Evolutionary conservation across 495 filamentous ascomycete species (phyloP).

Genomic region (Pyronema domesticum): DNA sequence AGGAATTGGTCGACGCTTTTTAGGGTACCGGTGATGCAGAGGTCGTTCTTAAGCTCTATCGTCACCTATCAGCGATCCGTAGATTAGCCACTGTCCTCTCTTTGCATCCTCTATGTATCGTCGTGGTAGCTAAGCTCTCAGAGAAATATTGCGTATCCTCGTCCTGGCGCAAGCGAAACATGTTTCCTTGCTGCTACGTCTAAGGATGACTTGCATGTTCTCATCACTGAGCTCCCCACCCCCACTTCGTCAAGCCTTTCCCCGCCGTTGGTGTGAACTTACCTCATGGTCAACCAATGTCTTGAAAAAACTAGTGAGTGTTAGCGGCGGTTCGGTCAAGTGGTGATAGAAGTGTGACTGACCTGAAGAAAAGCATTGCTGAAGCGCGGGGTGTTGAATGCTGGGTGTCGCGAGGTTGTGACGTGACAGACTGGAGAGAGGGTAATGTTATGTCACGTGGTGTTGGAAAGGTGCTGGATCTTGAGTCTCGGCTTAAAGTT

Average conservation of each 20-base stretch:
- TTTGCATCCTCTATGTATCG: not conserved
- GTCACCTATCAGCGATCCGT: conserved; percentile 35
- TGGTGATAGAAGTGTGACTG: not conserved
- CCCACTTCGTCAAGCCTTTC: not conserved
- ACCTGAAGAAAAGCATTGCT: conserved; percentile 45
- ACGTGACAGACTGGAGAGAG: no score
- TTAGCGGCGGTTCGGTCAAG: not conserved
- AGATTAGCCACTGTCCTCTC: not conserved
- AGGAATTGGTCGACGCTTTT: conserved; percentile 97
- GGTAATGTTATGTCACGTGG: no score
- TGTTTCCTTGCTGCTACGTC: not conserved
- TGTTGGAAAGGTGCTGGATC: no score
- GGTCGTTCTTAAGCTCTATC: conserved; percentile 98
- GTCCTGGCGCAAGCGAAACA: not conserved
- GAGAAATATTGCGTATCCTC: not conserved
- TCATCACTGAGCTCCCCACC: not conserved
- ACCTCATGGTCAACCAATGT: conserved; percentile 91
- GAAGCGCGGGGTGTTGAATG: not conserved
- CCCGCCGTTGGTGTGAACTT: not conserved
- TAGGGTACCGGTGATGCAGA: conserved; percentile 79
- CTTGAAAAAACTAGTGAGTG: conserved; percentile 74
- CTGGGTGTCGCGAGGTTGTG: no score
- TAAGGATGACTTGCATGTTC: conserved; percentile 4
- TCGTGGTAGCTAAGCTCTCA: not conserved
- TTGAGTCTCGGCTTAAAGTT: no score